Evolutionary conservation across 768 basidiomycete genomes (phyloP), one percentile per base, ranked within the genome.

Genomic region (Pleurotus cornucopiae): DNA sequence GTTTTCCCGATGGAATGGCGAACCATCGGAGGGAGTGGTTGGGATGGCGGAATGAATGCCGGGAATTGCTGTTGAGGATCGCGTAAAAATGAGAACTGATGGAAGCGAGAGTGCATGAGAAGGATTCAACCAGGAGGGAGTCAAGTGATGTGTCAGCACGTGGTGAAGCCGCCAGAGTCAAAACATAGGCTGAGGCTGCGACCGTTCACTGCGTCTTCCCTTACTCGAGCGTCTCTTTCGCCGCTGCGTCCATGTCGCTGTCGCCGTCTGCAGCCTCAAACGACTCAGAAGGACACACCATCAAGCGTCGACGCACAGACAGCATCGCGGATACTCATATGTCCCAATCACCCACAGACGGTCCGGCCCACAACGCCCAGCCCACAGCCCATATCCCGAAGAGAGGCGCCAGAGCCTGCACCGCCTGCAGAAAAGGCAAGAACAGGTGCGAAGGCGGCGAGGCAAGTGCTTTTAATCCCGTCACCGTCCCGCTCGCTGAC

Each of bases 391-490:
- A 92, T 69, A 88, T 91, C 62, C 89, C 91, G 44, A 94, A 93
- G 79, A 80, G 91, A 64, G 91, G 91, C n/a, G 89, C 90, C 55
- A 78, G 90, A 60, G 91, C 91, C 54, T 94, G 91, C 69, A 92
- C 91, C 13, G 84, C 87, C 60, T 94, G 91, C 72, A 84, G 91
- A 68, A 91, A 91, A 64, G 91, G 91, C 57, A 94, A 94, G 78
- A 94, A 94, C 76, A 79, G 91, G 69, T 94, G 92, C 67, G 92
- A 94, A 75, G 91, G 91, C 72, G 91, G 92, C 82, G 91, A 91
- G 66, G 81, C 67, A 60, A 59, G 62, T 62, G 49, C 57, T 61
- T 58, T 68, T 64, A 63, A 64, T 23, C 13, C 20, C 67, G 62
- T 60, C 59, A 61, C 69, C 74, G 78, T 70, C 74, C 76, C 77